Evolutionary conservation across 139 green algal species (phyloP).

Genomic region (Coccomyxa sp.): DNA sequence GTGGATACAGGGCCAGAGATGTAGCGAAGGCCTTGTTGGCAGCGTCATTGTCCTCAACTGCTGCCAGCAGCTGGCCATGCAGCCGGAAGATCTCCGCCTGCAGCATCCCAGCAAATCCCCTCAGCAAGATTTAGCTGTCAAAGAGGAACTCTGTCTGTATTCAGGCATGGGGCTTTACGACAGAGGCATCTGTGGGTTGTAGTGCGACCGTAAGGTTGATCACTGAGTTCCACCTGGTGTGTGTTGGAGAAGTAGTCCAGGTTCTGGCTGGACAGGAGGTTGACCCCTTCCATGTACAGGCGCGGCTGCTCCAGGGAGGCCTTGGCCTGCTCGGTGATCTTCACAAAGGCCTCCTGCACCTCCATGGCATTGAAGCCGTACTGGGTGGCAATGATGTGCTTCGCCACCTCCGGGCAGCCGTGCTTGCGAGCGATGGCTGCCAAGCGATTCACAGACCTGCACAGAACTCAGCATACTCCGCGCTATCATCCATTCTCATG

Average conservation of each 20-base stretch:
- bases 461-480: no score
- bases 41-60: constrained; percentile 23
- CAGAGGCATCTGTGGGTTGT: no score
- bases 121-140: background rate
- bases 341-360: constrained; percentile 97
- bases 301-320: constrained; percentile 47
- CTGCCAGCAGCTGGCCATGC: constrained; percentile 63
- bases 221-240: constrained; percentile 68
- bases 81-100: constrained; percentile 88
- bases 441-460: constrained; percentile 79
- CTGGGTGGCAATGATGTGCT: constrained; percentile 82
- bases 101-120: background rate
- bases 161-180: background rate
- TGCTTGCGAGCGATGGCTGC: constrained; percentile 79
- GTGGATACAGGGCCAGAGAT: constrained; percentile 70
- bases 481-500: no score
- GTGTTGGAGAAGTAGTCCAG: constrained; percentile 91
- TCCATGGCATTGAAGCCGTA: constrained; percentile 98
- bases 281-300: constrained; percentile 72
- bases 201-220: no score
- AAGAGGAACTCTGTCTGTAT: no score
- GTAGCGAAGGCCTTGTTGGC: constrained; percentile 75
- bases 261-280: constrained; percentile 90
- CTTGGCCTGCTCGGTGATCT: constrained; percentile 87
- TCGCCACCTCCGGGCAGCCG: constrained; percentile 39